A percentile compares a stretch with the other conserved stretches of the same genome.
phyloP scores from a whole-genome alignment of 257 asterid species.

The Anisodus tanguticus region DNA sequence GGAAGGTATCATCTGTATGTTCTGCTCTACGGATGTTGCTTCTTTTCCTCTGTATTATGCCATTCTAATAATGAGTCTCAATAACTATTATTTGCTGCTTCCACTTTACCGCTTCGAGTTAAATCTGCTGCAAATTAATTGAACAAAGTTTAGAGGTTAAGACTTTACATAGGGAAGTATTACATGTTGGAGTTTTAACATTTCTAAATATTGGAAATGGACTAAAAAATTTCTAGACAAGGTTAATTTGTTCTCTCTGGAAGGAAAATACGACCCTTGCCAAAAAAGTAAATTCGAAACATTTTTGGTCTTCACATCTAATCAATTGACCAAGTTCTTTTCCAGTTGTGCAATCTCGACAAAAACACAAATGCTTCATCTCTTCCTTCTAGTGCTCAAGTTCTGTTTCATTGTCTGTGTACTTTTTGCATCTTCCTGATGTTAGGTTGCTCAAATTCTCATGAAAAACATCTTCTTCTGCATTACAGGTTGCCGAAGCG shows the following conservation, averaged over 20 bases:
- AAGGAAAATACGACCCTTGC: not conserved
- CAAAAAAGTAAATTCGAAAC: not conserved
- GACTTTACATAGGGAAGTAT: not conserved
- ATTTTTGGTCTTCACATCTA: constrained; percentile 18
- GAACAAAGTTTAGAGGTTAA: not conserved
- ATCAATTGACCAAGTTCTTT: not conserved
- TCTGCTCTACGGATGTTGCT: not conserved
- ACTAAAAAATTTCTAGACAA: not conserved
- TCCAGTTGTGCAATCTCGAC: not conserved
- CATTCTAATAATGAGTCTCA: not conserved
- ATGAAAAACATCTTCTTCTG: constrained; percentile 28
- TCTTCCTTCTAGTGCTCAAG: not conserved
- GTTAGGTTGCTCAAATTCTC: not conserved
- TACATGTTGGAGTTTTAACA: not conserved
- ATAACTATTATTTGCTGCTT: not conserved
- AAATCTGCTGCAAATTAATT: not conserved
- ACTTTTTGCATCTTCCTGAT: not conserved
- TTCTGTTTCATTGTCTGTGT: not conserved
- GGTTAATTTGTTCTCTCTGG: not conserved
- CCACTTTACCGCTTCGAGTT: not conserved
- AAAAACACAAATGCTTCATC: not conserved
- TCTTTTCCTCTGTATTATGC: not conserved
- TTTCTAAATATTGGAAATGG: not conserved
- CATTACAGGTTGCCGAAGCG: constrained; percentile 63
- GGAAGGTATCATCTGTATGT: constrained; percentile 55